phyloP scores from a whole-genome alignment of 1,284 basidiomycete genomes.

The Tetrapyrgos nigripes region DNA sequence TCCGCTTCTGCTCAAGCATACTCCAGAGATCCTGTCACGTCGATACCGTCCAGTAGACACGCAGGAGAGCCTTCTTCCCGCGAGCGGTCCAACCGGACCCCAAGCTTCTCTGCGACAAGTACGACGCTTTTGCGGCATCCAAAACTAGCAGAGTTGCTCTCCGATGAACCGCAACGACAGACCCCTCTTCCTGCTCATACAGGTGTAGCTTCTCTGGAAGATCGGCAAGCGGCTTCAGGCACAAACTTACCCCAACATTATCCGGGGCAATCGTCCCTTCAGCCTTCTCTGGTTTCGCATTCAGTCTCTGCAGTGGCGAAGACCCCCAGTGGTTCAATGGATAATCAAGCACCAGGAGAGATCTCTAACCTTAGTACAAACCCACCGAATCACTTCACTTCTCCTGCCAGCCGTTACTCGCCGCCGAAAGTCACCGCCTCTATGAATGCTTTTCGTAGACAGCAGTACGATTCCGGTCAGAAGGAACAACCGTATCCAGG shows the following conservation, averaged over 20 bases:
- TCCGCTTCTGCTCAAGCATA: background rate
- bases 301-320: background rate
- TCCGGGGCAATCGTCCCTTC: background rate
- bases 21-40: too few species aligned
- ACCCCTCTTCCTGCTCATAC: background rate
- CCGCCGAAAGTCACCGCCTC: background rate
- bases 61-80: background rate
- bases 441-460: background rate
- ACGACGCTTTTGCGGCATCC: slow-evolving; percentile 34
- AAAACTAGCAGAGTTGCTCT: slow-evolving; percentile 41
- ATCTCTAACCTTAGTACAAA: too few species aligned
- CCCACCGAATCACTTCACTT: background rate
- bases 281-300: background rate
- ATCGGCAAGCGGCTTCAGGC: background rate
- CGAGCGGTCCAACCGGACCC: background rate
- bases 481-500: background rate
- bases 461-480: background rate
- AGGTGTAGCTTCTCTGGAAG: background rate
- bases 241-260: background rate
- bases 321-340: background rate
- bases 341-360: background rate
- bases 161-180: slow-evolving; percentile 13
- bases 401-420: background rate
- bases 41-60: background rate
- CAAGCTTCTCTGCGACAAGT: background rate